Percentiles rank a stretch among this genome's conserved stretches.
phyloP scores from a whole-genome alignment of 1,284 basidiomycete species.

The Leccinum pachyderme region DNA sequence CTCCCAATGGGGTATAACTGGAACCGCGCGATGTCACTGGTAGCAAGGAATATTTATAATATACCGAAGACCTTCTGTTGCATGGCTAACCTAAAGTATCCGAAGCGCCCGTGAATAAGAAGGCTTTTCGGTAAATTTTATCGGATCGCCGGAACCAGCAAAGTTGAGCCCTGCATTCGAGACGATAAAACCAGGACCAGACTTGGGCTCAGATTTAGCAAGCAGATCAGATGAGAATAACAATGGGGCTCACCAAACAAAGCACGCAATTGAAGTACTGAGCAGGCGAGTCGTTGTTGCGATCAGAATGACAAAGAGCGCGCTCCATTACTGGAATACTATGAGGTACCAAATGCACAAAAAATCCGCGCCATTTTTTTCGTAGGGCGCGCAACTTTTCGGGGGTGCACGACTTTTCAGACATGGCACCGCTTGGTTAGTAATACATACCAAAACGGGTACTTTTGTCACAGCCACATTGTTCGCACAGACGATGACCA shows the following conservation, averaged over 20 bases:
- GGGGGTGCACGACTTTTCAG: too few relatives aligned
- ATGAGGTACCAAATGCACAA: too few relatives aligned
- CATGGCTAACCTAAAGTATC: not conserved
- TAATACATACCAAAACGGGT: too few relatives aligned
- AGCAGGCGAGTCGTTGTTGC: not conserved
- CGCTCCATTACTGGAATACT: not conserved
- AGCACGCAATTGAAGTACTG: not conserved
- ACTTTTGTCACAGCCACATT: too few relatives aligned
- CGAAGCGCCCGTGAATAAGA: not conserved
- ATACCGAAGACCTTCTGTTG: not conserved
- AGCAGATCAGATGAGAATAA: not conserved
- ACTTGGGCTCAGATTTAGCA: not conserved
- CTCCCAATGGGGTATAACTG: not conserved
- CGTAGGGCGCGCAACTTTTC: too few relatives aligned
- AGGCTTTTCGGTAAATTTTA: not conserved
- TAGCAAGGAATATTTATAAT: not conserved
- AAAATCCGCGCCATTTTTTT: too few relatives aligned
- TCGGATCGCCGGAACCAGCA: conserved; percentile 1
- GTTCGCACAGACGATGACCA: too few relatives aligned
- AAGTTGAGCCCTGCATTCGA: not conserved
- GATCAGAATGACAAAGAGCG: not conserved
- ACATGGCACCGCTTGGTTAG: too few relatives aligned
- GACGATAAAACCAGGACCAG: not conserved
- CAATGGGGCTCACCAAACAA: not conserved
- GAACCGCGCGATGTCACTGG: not conserved